Percentiles rank a stretch among this genome's conserved stretches.
Conservation (phyloP, 2,329 filamentous ascomycete species). For the Penicillium nordicum region DNA sequence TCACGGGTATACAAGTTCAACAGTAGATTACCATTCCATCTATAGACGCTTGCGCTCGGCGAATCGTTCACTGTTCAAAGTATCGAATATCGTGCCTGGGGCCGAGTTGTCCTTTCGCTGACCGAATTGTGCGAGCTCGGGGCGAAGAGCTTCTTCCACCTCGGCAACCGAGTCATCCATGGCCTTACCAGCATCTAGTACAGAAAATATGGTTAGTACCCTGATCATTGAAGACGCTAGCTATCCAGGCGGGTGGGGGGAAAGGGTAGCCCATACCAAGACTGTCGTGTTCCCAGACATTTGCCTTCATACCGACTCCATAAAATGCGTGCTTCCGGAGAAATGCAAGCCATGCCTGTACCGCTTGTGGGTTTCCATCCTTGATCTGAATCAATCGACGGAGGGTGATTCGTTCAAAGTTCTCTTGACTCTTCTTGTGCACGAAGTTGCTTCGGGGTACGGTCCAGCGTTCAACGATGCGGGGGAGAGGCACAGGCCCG, state of each 20-base stretch:
- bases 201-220: constrained; percentile 9
- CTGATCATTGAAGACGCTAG: background rate
- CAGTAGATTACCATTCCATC: constrained; percentile 1
- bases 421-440: constrained; percentile 96
- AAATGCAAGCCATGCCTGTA: constrained; percentile 90
- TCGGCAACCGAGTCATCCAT: constrained; percentile 40
- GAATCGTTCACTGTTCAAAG: constrained; percentile 39
- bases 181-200: constrained; percentile 39
- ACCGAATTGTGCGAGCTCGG: constrained; percentile 43
- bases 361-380: constrained; percentile 82
- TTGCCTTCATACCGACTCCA: constrained; percentile 98
- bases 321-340: constrained; percentile 88
- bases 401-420: constrained; percentile 88
- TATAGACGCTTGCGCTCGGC: constrained; percentile 32
- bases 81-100: constrained; percentile 31
- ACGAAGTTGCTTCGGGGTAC: constrained; percentile 86
- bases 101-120: constrained; percentile 32
- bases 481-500: constrained; percentile 80
- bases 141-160: constrained; percentile 41
- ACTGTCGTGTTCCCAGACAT: constrained; percentile 83
- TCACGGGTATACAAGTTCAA: constrained; percentile 9
- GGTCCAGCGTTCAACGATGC: constrained; percentile 89
- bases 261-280: constrained; percentile 55
- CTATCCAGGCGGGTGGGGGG: background rate
- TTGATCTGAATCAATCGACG: constrained; percentile 86